Evolutionary conservation across 495 filamentous ascomycete species (phyloP).

Genomic region (Aspergillus biplanus): DNA sequence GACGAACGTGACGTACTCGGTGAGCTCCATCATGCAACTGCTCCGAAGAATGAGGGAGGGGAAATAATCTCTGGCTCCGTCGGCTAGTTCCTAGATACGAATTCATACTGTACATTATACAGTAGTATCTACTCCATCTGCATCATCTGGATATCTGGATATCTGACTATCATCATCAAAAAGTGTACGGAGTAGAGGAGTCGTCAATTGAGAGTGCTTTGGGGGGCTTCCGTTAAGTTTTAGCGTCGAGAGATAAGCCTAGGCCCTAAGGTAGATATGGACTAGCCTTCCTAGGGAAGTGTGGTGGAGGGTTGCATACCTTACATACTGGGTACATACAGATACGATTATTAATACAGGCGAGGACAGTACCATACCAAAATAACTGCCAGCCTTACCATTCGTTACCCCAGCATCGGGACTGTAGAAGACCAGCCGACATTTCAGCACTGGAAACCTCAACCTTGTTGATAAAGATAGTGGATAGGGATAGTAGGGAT

Average conservation of each 20-base stretch:
- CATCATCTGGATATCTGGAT: not conserved
- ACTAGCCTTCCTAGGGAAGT: not conserved
- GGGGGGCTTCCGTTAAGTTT: not conserved
- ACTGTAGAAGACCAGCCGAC: too few species aligned
- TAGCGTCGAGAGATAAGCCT: constrained; percentile 5
- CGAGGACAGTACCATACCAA: not conserved
- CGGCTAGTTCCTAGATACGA: too few species aligned
- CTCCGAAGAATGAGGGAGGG: too few species aligned
- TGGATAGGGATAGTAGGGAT: too few species aligned
- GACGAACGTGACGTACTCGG: not conserved
- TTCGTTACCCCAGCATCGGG: not conserved
- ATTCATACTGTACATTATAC: not conserved
- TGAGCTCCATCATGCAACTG: too few species aligned
- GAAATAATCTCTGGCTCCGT: too few species aligned
- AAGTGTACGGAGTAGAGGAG: not conserved
- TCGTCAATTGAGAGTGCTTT: not conserved
- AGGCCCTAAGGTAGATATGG: constrained; percentile 6
- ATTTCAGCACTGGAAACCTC: too few species aligned
- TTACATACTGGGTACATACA: not conserved
- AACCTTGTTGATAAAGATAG: too few species aligned
- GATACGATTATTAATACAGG: not conserved
- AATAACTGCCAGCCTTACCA: constrained; percentile 1
- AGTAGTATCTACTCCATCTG: not conserved
- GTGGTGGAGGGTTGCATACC: constrained; percentile 7
- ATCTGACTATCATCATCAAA: not conserved